These are phyloP conservation scores for Globisporangium perplexum DNA, from an alignment of 352 stramenopile species.

Conservation along the genomic window DNA sequence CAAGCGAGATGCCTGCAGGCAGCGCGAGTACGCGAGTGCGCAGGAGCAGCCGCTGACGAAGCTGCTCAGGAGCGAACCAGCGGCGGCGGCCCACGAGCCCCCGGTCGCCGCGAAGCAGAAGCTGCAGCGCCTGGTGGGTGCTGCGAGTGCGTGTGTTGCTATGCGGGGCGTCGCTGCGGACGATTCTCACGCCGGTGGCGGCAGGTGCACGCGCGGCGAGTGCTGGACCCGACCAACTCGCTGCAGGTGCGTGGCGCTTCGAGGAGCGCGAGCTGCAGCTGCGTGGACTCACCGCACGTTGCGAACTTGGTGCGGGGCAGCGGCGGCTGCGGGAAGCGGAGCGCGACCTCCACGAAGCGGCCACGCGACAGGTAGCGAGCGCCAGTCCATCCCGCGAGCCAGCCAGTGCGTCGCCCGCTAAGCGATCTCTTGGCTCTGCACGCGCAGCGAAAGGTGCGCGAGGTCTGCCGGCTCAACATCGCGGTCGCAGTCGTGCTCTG, in stretches of 20 bases:
- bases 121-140: conserved; percentile 34
- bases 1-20: conserved; percentile 14
- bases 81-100: neutral
- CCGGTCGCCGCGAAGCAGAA: conserved; percentile 18
- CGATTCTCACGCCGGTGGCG: neutral
- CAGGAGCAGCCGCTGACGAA: conserved; percentile 24
- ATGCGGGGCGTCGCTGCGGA: neutral
- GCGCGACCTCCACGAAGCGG: conserved; percentile 22
- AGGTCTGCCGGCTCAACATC: conserved; percentile 28
- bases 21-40: conserved; percentile 23
- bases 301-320: conserved; percentile 2
- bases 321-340: conserved; percentile 39
- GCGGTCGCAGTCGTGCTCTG: conserved; percentile 26
- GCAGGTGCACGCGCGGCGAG: conserved; percentile 34
- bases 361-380: conserved; percentile 26
- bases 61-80: conserved; percentile 15
- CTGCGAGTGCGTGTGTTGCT: neutral
- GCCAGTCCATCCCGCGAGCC: too few species aligned
- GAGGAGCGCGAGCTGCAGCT: too few species aligned
- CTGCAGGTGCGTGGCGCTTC: conserved; percentile 11
- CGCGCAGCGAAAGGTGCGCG: conserved; percentile 29
- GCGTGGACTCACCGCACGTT: neutral
- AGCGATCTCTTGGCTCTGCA: neutral
- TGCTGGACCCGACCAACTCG: conserved; percentile 44
- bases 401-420: too few species aligned